Base-by-base conservation (phyloP, 805 yeast genomes). In the Barnettozyma wickerhamii region DNA sequence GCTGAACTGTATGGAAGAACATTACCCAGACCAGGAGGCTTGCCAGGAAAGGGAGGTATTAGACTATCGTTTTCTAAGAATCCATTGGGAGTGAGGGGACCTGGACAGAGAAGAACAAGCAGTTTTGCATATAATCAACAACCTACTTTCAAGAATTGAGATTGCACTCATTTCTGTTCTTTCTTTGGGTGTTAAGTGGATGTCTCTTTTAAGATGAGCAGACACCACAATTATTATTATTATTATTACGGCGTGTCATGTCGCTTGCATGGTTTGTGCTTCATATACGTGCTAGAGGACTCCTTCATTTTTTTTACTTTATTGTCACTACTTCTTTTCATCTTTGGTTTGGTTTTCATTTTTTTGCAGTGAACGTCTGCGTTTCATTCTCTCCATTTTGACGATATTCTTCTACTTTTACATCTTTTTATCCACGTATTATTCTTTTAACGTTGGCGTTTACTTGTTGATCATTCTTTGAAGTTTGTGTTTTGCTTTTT, bases 81-180 rank as follows among this genome's bases (percentile, higher is more conserved):
- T 61, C 99, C 99, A 17, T 74, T 93, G 51, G 99, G 99, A 30
- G 99, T 93, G 4, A 78, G 99, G 52, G 95, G 96, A 4, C 75
- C 71, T 33, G 69, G 69, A 20, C 71, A 63, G 49, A 63, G 71
- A 58, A 62, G 72, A 54, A 63, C 65, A 30, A 65, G 65, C 29
- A 56, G 50, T 14, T 57, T 52, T 37, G 42, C 53, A 17, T 37
- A 29, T 19, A 38, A 18, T 31, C 43, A 40, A 34, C 26, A 23
- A 23, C 34, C 35, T 14, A 39, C 36, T 14, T 37, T 33, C 38
- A 43, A 43, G 37, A 37, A 36, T 14, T 38, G 39, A 27, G 17
- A 28, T 14, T 20, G 19, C 3, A 15, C 3, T 7, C 30, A 28
- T 13, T 13, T 9, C 14, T 28, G 30, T 28, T 3, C 10, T 18